Percentiles rank a stretch among this genome's conserved stretches.
phyloP scores from a whole-genome alignment of 2,329 filamentous ascomycete species.

The Fusarium sp. region DNA sequence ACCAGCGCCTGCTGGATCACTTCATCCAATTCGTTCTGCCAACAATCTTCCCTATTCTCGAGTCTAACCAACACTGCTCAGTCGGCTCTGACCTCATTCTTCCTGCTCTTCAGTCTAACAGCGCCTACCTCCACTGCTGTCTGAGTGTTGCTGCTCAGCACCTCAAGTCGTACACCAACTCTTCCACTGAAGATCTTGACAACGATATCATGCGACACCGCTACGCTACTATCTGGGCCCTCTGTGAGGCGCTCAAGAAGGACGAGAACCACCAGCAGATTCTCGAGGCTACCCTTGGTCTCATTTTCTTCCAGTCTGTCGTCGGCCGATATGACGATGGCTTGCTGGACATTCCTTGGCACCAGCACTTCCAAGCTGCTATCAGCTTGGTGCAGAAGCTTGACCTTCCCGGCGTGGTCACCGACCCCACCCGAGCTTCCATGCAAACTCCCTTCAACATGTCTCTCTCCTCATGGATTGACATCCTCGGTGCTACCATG shows the following conservation, averaged over 20 bases:
- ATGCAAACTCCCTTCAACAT: slow-evolving; percentile 88
- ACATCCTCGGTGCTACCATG: slow-evolving; percentile 96
- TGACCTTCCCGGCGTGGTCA: slow-evolving; percentile 77
- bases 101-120: slow-evolving; percentile 89
- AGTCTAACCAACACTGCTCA: slow-evolving; percentile 88
- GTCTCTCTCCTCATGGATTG: slow-evolving; percentile 94
- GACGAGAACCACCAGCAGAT: slow-evolving; percentile 89
- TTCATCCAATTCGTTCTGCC: slow-evolving; percentile 90
- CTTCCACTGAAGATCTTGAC: slow-evolving; percentile 80
- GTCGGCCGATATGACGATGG: slow-evolving; percentile 88
- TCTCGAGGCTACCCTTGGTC: slow-evolving; percentile 89
- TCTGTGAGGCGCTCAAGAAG: slow-evolving; percentile 83
- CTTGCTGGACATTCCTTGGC: slow-evolving; percentile 93
- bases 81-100: slow-evolving; percentile 86
- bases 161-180: slow-evolving; percentile 77
- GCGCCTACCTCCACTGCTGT: slow-evolving; percentile 94
- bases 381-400: slow-evolving; percentile 88
- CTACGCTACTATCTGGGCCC: slow-evolving; percentile 85
- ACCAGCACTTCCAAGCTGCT: slow-evolving; percentile 94
- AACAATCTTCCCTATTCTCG: slow-evolving; percentile 90
- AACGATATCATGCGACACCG: slow-evolving; percentile 93
- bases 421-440: slow-evolving; percentile 65
- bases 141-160: slow-evolving; percentile 93
- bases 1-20: slow-evolving; percentile 88
- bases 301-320: slow-evolving; percentile 96